A percentile compares a stretch with the other conserved stretches of the same genome.
Evolutionary conservation across 2,329 filamentous ascomycete genomes (phyloP).

Genomic region (Aspergillus nomiae): DNA sequence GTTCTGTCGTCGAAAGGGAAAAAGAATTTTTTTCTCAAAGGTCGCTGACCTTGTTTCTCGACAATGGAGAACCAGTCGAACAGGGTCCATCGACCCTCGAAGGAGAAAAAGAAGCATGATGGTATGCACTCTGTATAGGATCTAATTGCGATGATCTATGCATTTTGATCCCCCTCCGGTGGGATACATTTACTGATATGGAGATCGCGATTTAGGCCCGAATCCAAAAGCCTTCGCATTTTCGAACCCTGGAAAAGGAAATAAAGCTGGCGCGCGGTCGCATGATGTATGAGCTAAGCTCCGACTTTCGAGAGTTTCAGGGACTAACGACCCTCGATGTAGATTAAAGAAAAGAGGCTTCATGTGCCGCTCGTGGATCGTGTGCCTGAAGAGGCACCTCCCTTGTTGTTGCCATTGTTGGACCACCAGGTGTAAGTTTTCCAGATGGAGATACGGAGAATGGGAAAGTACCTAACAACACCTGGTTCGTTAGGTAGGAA

Average conservation of each 20-base stretch:
- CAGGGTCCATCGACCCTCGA: slow-evolving; percentile 80
- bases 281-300: slow-evolving; percentile 52
- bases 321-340: slow-evolving; percentile 22
- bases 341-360: slow-evolving; percentile 93
- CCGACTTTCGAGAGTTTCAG: not conserved
- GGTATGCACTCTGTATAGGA: slow-evolving; percentile 48
- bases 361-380: slow-evolving; percentile 97
- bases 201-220: slow-evolving; percentile 52
- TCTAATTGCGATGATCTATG: not conserved
- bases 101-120: slow-evolving; percentile 80
- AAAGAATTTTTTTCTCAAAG: slow-evolving; percentile 24
- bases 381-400: slow-evolving; percentile 90
- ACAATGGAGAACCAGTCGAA: slow-evolving; percentile 82
- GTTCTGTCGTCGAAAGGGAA: slow-evolving; percentile 15
- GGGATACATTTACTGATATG: slow-evolving; percentile 10
- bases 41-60: slow-evolving; percentile 28
- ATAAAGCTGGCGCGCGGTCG: slow-evolving; percentile 63
- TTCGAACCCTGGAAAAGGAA: slow-evolving; percentile 76
- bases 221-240: slow-evolving; percentile 93
- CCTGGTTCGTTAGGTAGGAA: slow-evolving; percentile 60
- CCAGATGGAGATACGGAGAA: not conserved
- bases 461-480: slow-evolving; percentile 6
- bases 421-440: slow-evolving; percentile 75
- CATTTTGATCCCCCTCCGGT: not conserved
- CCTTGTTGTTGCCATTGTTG: slow-evolving; percentile 89